Conservation (phyloP, 345 rosid species). For the Moricandia arvensis region DNA sequence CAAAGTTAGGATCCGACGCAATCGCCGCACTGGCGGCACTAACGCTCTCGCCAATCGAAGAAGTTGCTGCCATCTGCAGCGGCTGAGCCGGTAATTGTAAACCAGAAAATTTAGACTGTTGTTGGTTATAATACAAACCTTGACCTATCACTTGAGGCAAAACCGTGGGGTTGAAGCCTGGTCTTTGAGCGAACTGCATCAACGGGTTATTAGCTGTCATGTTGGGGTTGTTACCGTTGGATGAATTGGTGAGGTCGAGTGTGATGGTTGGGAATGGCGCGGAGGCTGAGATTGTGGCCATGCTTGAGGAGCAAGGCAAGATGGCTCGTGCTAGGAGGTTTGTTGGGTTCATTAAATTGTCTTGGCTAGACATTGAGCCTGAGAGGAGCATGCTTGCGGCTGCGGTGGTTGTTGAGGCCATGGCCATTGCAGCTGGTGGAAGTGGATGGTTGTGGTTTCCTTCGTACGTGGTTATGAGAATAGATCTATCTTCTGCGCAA, state of each 20-base stretch:
- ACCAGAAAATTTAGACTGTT: conserved; percentile 88
- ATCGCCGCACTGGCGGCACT: conserved; percentile 65
- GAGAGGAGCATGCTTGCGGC: conserved; percentile 94
- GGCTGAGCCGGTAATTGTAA: conserved; percentile 60
- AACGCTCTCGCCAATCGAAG: conserved; percentile 55
- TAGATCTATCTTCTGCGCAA: conserved; percentile 88
- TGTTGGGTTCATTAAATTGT: conserved; percentile 82
- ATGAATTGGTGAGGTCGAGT: conserved; percentile 66
- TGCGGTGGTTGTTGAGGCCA: conserved; percentile 97
- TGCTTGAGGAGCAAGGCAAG: conserved; percentile 79
- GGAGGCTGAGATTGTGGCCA: conserved; percentile 98
- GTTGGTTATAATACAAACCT: conserved; percentile 52
- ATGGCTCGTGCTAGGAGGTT: conserved; percentile 85
- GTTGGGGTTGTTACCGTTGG: conserved; percentile 43
- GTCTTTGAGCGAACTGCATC: conserved; percentile 36
- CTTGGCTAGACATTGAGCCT: conserved; percentile 93
- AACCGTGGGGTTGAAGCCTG: conserved; percentile 33
- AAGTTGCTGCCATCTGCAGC: conserved; percentile 30
- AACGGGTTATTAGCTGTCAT: conserved; percentile 33
- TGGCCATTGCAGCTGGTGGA: conserved; percentile 98
- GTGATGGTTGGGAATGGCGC: conserved; percentile 98
- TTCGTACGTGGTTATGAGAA: conserved; percentile 92
- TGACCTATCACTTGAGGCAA: conserved; percentile 67
- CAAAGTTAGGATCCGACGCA: conserved; percentile 89
- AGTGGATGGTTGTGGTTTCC: conserved; percentile 96